phyloP scores from a whole-genome alignment of 768 basidiomycete genomes.

The Boletus sensibilis region DNA sequence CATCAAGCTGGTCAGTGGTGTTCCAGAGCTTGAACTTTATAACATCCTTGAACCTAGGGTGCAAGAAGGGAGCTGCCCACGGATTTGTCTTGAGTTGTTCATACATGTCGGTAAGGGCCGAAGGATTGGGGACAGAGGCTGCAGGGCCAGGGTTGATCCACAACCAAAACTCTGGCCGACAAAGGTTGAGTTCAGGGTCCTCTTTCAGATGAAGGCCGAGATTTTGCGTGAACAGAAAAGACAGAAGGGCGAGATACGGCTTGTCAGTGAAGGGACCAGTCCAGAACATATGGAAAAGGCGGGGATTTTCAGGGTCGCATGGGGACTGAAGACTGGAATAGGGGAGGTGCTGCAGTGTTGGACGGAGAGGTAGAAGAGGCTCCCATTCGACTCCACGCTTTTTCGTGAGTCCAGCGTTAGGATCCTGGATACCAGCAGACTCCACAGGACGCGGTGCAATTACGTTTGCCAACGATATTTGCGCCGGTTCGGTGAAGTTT shows the following conservation, averaged over 20 bases:
- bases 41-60: constrained; percentile 86
- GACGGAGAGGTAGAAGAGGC: constrained; percentile 42
- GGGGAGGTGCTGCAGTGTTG: constrained; percentile 52
- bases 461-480: constrained; percentile 32
- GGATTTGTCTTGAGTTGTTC: constrained; percentile 78
- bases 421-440: constrained; percentile 40
- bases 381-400: constrained; percentile 67
- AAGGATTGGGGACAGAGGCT: constrained; percentile 81
- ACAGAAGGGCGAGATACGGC: constrained; percentile 91
- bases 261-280: constrained; percentile 98
- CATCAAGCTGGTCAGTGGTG: constrained; percentile 94
- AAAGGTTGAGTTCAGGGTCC: constrained; percentile 42
- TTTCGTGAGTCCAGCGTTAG: constrained; percentile 55
- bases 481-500: constrained; percentile 38
- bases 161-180: constrained; percentile 92
- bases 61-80: constrained; percentile 94
- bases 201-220: constrained; percentile 72
- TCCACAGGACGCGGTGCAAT: constrained; percentile 30
- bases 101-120: constrained; percentile 80
- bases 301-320: constrained; percentile 84
- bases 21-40: constrained; percentile 98
- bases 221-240: constrained; percentile 96
- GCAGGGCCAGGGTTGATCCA: constrained; percentile 99
- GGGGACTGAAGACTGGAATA: constrained; percentile 55
- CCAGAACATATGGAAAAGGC: constrained; percentile 99